Conservation (phyloP, 441 rosid species). For the Raphanus hybrid region DNA sequence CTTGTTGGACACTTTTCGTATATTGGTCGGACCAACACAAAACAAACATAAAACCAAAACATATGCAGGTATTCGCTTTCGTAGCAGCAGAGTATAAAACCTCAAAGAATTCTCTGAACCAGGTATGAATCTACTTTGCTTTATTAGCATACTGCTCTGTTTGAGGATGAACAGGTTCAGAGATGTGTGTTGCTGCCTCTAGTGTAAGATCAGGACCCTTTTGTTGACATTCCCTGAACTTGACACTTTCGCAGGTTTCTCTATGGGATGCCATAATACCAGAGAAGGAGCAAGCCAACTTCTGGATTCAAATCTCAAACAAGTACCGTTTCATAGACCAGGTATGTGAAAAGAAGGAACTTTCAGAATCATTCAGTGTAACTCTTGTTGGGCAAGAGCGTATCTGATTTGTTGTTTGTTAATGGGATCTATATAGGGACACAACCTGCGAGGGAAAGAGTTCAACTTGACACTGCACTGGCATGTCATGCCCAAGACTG, state of each 20-base stretch:
- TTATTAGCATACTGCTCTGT: background rate
- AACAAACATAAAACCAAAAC: background rate
- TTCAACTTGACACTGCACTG: conserved; percentile 91
- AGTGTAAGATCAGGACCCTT: background rate
- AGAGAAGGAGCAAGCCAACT: conserved; percentile 70
- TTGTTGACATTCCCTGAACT: background rate
- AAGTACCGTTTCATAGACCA: conserved; percentile 83
- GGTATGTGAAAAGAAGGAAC: conserved; percentile 39
- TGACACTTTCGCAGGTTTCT: conserved; percentile 58
- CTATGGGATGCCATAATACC: conserved; percentile 94
- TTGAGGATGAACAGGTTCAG: background rate
- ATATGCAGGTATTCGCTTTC: conserved; percentile 74
- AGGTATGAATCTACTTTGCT: conserved; percentile 48
- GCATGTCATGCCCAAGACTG: conserved; percentile 53
- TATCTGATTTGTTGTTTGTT: conserved; percentile 3
- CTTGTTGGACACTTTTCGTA: background rate
- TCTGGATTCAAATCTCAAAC: conserved; percentile 73
- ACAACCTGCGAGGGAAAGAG: conserved; percentile 77
- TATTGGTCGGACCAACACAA: background rate
- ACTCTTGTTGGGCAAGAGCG: background rate
- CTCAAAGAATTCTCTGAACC: conserved; percentile 68
- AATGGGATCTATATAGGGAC: conserved; percentile 55
- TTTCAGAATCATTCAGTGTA: background rate
- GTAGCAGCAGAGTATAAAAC: conserved; percentile 88
- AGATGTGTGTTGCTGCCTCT: background rate